Conservation (phyloP, 495 filamentous ascomycete genomes). For the Bacidia gigantensis region DNA sequence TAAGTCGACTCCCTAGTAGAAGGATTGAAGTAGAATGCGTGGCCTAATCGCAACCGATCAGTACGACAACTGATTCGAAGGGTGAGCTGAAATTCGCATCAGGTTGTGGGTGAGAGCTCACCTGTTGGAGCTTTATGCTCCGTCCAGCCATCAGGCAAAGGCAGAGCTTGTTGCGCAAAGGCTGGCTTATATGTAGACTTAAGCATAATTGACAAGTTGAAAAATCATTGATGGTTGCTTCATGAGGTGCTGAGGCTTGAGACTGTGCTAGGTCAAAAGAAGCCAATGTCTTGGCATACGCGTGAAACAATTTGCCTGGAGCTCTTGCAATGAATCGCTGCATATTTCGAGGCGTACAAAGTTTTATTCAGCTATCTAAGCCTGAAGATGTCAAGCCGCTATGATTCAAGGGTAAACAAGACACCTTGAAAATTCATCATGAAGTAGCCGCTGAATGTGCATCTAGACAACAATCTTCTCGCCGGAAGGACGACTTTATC, state of each 20-base stretch:
- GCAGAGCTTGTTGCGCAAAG: constrained; percentile 25
- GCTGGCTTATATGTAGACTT: constrained; percentile 48
- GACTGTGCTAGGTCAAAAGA: background rate
- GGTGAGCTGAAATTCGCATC: constrained; percentile 7
- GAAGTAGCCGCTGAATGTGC: constrained; percentile 27
- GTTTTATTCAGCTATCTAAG: background rate
- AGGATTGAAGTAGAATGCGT: constrained; percentile 82
- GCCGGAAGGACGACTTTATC: constrained; percentile 93
- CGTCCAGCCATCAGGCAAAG: constrained; percentile 72
- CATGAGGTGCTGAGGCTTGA: background rate
- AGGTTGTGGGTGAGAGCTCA: constrained; percentile 20
- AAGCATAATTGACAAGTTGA: constrained; percentile 30
- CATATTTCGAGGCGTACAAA: background rate
- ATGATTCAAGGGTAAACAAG: constrained; percentile 79
- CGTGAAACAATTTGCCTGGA: constrained; percentile 5
- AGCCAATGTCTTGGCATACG: constrained; percentile 2
- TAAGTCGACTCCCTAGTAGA: constrained; percentile 81
- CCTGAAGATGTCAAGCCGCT: constrained; percentile 80
- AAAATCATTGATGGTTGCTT: background rate
- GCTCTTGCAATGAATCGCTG: background rate
- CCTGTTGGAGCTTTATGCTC: constrained; percentile 84
- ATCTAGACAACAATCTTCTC: constrained; percentile 97
- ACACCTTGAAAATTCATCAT: constrained; percentile 10
- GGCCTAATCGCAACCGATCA: constrained; percentile 35
- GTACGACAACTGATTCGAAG: constrained; percentile 8